Percentiles rank a stretch among this genome's conserved stretches.
phyloP scores from a whole-genome alignment of 78 protist species.

The Planoprotostelium fungivorum region DNA sequence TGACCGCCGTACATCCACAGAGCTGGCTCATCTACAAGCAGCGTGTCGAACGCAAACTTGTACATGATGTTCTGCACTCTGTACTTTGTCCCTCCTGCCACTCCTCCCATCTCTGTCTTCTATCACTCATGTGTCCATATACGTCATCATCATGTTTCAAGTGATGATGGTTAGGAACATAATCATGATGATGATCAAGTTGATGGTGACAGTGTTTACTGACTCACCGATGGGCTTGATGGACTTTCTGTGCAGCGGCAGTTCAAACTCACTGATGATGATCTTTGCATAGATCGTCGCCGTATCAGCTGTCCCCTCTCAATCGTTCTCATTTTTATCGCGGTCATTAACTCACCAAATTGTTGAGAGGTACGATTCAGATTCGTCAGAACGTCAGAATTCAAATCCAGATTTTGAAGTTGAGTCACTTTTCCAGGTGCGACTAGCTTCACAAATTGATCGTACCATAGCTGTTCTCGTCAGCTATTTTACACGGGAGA shows the following conservation, averaged over 20 bases:
- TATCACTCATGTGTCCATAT: conserved; percentile 58
- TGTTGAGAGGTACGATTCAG: not conserved
- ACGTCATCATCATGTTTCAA: conserved; percentile 62
- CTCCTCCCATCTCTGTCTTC: not conserved
- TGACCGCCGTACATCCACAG: not conserved
- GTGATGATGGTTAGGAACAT: too few species aligned
- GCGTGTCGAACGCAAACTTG: not conserved
- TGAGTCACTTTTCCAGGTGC: too few species aligned
- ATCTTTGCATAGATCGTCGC: conserved; percentile 62
- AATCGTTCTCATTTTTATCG: too few species aligned
- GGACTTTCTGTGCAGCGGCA: conserved; percentile 58
- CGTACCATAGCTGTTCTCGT: too few species aligned
- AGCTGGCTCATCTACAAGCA: not conserved
- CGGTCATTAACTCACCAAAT: not conserved
- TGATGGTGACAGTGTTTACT: too few species aligned
- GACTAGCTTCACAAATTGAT: too few species aligned
- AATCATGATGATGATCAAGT: too few species aligned
- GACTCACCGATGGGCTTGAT: conserved; percentile 43
- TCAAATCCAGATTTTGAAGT: too few species aligned
- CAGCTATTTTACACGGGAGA: too few species aligned
- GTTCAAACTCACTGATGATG: conserved; percentile 44
- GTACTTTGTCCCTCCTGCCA: not conserved
- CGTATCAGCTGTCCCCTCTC: conserved; percentile 21
- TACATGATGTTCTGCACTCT: not conserved
- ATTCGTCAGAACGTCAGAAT: not conserved